Percentiles rank a stretch among this genome's conserved stretches.
phyloP scores from a whole-genome alignment of 176 grass and related monocot species.

The Neostapfia colusana region DNA sequence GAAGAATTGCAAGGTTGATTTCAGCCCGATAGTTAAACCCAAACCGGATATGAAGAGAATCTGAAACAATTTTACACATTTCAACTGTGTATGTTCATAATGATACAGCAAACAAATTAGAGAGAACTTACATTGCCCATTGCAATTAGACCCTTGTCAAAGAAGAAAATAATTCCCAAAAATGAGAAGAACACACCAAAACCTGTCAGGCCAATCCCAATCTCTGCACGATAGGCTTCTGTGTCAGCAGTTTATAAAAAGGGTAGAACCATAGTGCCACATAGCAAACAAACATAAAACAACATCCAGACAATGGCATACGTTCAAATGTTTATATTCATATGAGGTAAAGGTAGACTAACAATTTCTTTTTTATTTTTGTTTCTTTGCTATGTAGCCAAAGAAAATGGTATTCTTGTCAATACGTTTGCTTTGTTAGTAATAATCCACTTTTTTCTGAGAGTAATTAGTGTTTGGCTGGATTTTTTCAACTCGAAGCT shows the following conservation, averaged over 20 bases:
- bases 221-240: constrained; percentile 49
- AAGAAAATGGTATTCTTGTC: background rate
- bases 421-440: no score
- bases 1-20: constrained; percentile 96
- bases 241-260: background rate
- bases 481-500: no score
- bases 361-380: background rate
- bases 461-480: no score
- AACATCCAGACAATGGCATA: background rate
- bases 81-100: background rate
- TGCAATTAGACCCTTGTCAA: constrained; percentile 79
- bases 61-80: constrained; percentile 37
- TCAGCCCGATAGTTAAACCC: constrained; percentile 80
- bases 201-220: constrained; percentile 81
- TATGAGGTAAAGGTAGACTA: background rate
- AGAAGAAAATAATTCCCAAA: constrained; percentile 81
- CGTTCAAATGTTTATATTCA: background rate
- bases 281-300: background rate
- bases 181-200: constrained; percentile 93
- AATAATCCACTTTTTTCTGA: no score
- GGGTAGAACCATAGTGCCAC: background rate
- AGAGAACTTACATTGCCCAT: constrained; percentile 78
- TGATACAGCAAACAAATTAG: background rate
- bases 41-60: constrained; percentile 86
- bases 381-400: no score